Evolutionary conservation across 306 rosid genomes (phyloP), one percentile per base, ranked within the genome.

Genomic region (Dalbergia cochinchinensis): DNA sequence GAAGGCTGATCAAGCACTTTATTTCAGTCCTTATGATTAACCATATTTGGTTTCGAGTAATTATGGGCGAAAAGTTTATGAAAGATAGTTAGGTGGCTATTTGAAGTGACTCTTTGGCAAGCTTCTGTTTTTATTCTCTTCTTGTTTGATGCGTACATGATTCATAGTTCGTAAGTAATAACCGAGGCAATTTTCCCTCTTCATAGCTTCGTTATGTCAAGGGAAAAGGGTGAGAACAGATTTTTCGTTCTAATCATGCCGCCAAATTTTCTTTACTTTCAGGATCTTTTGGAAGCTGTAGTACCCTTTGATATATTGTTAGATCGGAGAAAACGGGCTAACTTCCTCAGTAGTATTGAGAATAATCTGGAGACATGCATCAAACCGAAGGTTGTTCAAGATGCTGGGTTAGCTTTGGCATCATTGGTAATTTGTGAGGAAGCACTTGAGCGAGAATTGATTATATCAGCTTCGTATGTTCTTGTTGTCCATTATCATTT

Each of bases 241-340:
- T 14, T 73, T 81, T 65, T 62, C 31, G 33, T 79, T 16, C 68
- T 61, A 71, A 72, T 74, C 35, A 26, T 33, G n/a, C 65, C 16
- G 45, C 51, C 22, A 47, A 9, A 65, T 13, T 19, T 59, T 68
- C n/a, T 82, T 71, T 76, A 55, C 77, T 82, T 73, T 78, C 92
- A 94, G 99, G 97, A 92, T 90, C 94, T 94, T 77, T 89, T 91
- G 92, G 95, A 94, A 82, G 99, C 95, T 57, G 97, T 94, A 14
- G 91, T 91, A 26, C 97, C 99, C 12, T 94, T 94, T 87, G 97
- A 94, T 81, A 83, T 92, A 70, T 81, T 90, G 91, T 69, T 87
- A 75, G 97, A 94, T 86, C 84, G 97, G 65, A 87, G 91, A 78
- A 92, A 91, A 81, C 83, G 92, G 45, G 83, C 90, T 31, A 86